Base-by-base conservation (phyloP, 225 moss, liverwort and hornwort species). In the Takakia lepidozioides region DNA sequence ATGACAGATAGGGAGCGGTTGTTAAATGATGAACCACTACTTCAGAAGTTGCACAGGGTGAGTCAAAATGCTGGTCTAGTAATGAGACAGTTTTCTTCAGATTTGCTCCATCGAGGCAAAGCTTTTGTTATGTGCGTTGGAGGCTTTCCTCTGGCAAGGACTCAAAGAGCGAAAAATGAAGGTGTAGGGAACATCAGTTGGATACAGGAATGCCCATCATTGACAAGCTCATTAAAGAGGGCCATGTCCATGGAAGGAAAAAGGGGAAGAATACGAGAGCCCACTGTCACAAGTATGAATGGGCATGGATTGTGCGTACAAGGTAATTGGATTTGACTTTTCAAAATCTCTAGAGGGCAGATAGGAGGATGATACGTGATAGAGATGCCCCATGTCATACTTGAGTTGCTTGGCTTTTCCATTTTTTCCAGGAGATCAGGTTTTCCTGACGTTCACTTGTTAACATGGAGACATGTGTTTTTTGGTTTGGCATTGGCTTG, bases 241-340 rank as follows among this genome's bases (percentile, higher is more conserved):
- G 24, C n/a, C 24, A 25, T 25, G 8, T 25, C 21, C n/a, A 23
- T 16, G 25, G 52, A 30, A 52, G 22, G 4, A 27, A 47, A 23
- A 34, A 36, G 24, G 10, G n/a, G 16, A 30, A 13, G 16, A 47
- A 23, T 23, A 36, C 17, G 10, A 17, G 16, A 30, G n/a, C 8
- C 24, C 25, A 34, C 38, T 38, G 19, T 11, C 16, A 18, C 29
- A 34, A 32, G 20, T 9, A 17, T 15, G 38, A 16, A 38, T 38
- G 23, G 6, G 38, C 20, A 3, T 51, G 22, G 37, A 40, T 17
- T 2, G 6, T 53, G 25, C 17, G 25, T 25, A 14, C 20, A 17
- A 38, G 53, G 53, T 53, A 17, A 22, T 15, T 53, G 16, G 27
- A 2, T 53, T 24, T 39, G 22, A 15, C 48, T 29, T 49, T 29